Evolutionary conservation across 1,284 basidiomycete genomes (phyloP), one percentile per base, ranked within the genome.

Genomic region (Peniophora sp.): DNA sequence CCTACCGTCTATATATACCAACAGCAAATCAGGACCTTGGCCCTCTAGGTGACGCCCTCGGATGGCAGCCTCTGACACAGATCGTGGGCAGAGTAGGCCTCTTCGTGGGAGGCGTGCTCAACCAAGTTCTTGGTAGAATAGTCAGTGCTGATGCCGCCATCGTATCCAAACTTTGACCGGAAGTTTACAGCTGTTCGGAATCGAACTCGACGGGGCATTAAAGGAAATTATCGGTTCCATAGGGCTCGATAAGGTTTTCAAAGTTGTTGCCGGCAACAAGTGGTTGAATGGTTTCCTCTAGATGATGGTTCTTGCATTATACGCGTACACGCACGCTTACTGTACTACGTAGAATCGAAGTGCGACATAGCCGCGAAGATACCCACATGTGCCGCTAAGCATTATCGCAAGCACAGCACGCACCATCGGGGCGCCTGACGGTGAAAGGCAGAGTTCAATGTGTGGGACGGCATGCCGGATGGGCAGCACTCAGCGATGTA

Each of bases 231-330:
- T 57, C 22, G 48, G 48, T 18, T 52, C 49, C 15, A 51, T 52
- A 10, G 65, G 64, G 10, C 56, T 66, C 34, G 64, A 64, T 52
- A 62, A 64, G 49, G 61, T 67, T 18, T 63, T 63, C 48, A 58
- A 54, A 20, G 59, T 63, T 3, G 55, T 67, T 20, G 63, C 61
- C 9, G 54, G 65, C 5, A 62, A 51, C 3, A 63, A 61, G 47
- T 61, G 58, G 62, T 34, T 64, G 49, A 57, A 57, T n/a, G n/a
- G n/a, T n/a, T n/a, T n/a, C n/a, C n/a, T n/a, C n/a, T n/a, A n/a
- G n/a, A n/a, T n/a, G n/a, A n/a, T n/a, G n/a, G n/a, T n/a, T n/a
- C n/a, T n/a, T n/a, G n/a, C n/a, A n/a, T n/a, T n/a, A n/a, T n/a
- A n/a, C n/a, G n/a, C n/a, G n/a, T n/a, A n/a, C n/a, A n/a, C n/a